Conservation (phyloP, 2,329 filamentous ascomycete species). For the Trichoderma harzianum region DNA sequence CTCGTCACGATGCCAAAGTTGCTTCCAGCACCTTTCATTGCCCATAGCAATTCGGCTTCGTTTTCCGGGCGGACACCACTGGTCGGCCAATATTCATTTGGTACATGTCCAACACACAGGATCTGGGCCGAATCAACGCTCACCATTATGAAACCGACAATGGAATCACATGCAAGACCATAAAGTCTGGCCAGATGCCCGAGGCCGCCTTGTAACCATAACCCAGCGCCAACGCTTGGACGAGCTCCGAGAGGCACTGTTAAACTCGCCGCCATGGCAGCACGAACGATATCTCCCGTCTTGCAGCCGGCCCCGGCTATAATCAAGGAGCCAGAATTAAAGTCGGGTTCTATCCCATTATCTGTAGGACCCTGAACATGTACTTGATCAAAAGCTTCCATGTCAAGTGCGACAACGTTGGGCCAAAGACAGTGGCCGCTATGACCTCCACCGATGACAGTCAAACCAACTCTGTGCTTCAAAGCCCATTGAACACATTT, state of each 20-base stretch:
- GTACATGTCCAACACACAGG: slow-evolving; percentile 52
- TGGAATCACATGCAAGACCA: slow-evolving; percentile 57
- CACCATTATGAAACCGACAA: slow-evolving; percentile 59
- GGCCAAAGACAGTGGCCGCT: slow-evolving; percentile 55
- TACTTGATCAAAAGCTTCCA: slow-evolving; percentile 53
- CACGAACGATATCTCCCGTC: slow-evolving; percentile 49
- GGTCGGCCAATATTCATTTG: slow-evolving; percentile 40
- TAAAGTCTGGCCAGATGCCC: slow-evolving; percentile 54
- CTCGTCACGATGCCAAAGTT: slow-evolving; percentile 58
- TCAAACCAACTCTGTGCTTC: slow-evolving; percentile 42
- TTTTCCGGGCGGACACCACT: slow-evolving; percentile 42
- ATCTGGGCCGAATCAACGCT: slow-evolving; percentile 45
- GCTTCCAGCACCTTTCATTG: slow-evolving; percentile 55
- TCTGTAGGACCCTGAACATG: slow-evolving; percentile 36
- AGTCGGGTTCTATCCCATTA: slow-evolving; percentile 21
- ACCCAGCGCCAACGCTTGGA: slow-evolving; percentile 60
- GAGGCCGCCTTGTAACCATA: slow-evolving; percentile 64
- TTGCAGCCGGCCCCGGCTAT: slow-evolving; percentile 56
- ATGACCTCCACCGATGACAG: slow-evolving; percentile 56
- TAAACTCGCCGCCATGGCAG: slow-evolving; percentile 44
- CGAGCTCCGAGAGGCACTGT: slow-evolving; percentile 58
- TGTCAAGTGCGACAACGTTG: slow-evolving; percentile 54
- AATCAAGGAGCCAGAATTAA: slow-evolving; percentile 34
- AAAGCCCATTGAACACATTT: slow-evolving; percentile 56
- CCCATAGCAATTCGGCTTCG: slow-evolving; percentile 54